These are phyloP conservation scores for Pseudogymnoascus sp. DNA, from an alignment of 2,329 filamentous ascomycete genomes.

Conservation along the genomic window DNA sequence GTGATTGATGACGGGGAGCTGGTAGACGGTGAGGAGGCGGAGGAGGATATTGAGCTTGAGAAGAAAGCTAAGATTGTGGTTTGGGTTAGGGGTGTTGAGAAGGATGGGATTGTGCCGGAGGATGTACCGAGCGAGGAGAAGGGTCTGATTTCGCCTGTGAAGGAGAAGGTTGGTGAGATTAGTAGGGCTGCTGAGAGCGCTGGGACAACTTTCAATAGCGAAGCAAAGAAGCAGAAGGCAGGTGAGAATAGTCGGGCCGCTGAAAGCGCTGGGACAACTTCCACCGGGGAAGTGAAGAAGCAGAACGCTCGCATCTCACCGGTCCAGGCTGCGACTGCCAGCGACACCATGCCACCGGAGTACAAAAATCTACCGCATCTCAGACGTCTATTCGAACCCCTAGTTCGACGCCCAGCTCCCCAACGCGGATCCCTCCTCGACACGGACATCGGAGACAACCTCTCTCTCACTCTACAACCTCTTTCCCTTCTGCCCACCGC, in stretches of 20 bases:
- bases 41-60: not conserved
- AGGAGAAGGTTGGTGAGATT: not conserved
- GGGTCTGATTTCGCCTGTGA: not conserved
- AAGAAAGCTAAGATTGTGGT: not conserved
- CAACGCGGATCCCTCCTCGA: not conserved
- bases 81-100: not conserved
- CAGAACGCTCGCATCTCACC: not conserved
- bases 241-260: too few relatives aligned
- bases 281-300: too few relatives aligned
- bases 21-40: not conserved
- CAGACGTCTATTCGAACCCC: not conserved
- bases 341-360: not conserved
- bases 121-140: not conserved
- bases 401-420: not conserved
- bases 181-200: too few relatives aligned
- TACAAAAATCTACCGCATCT: not conserved
- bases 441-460: not conserved
- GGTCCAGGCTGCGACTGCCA: not conserved
- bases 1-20: not conserved
- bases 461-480: not conserved
- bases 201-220: not conserved
- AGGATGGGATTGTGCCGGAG: not conserved
- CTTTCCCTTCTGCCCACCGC: not conserved
- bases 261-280: too few relatives aligned
- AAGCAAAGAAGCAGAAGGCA: not conserved